phyloP scores from a whole-genome alignment of 345 rosid species.

The Firmiana major region DNA sequence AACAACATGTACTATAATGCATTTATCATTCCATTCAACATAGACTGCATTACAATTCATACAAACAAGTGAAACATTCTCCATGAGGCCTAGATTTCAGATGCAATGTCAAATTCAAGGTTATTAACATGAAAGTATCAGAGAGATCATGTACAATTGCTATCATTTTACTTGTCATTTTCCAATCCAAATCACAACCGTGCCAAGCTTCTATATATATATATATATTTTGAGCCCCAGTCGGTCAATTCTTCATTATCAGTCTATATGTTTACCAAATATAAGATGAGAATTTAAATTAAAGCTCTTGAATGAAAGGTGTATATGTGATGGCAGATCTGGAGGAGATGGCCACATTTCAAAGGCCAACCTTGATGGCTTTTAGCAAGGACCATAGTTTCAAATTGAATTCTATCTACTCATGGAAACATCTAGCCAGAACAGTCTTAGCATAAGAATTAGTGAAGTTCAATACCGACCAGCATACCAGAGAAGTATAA shows the following conservation, averaged over 20 bases:
- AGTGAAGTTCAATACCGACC: not conserved
- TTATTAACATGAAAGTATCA: not conserved
- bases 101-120: not conserved
- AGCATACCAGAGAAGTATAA: not conserved
- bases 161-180: not conserved
- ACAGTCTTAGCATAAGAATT: not conserved
- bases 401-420: not conserved
- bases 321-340: not conserved
- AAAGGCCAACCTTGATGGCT: not conserved
- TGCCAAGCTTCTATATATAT: not conserved
- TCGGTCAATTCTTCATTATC: not conserved
- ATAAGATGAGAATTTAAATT: not conserved
- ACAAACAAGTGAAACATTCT: not conserved
- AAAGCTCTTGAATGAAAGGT: not conserved
- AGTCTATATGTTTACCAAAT: not conserved
- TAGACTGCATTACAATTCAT: not conserved
- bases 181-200: not conserved
- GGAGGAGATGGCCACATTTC: not conserved
- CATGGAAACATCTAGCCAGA: not conserved
- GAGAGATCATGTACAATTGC: not conserved
- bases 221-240: not conserved
- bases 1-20: not conserved
- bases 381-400: not conserved
- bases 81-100: not conserved
- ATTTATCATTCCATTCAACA: not conserved